A percentile compares a stretch with the other conserved stretches of the same genome.
These are phyloP conservation scores for Termitomyces sp. DNA, from an alignment of 768 basidiomycete species.

Conservation along the genomic window DNA sequence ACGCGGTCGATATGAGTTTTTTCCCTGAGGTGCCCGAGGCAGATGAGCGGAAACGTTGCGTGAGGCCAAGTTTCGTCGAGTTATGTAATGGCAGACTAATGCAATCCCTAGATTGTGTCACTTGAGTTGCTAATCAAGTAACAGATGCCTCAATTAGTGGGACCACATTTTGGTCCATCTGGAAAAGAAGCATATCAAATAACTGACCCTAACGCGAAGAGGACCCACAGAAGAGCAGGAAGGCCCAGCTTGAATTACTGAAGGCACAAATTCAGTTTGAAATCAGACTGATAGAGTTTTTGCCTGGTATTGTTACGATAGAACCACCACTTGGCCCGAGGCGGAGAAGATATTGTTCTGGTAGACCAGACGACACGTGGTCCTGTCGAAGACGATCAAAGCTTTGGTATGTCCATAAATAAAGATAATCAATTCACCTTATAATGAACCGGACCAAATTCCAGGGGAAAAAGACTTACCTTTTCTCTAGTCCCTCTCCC, in stretches of 20 bases:
- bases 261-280: conserved; percentile 11
- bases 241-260: not conserved
- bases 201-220: not conserved
- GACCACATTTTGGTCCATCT: conserved; percentile 2
- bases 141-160: conserved; percentile 12
- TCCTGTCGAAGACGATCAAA: conserved; percentile 10
- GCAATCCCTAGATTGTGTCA: conserved; percentile 11
- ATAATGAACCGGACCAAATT: not conserved
- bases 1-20: not conserved
- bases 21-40: not conserved
- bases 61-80: conserved; percentile 5
- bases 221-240: conserved; percentile 2
- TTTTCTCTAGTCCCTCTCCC: not conserved
- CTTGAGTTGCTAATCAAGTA: conserved; percentile 15
- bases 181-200: conserved; percentile 7
- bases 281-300: conserved; percentile 19
- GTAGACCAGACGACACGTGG: conserved; percentile 9
- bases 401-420: conserved; percentile 5
- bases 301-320: conserved; percentile 15
- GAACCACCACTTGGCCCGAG: conserved; percentile 11
- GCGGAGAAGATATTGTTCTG: conserved; percentile 9
- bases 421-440: conserved; percentile 1
- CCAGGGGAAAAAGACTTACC: not conserved
- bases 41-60: conserved; percentile 13
- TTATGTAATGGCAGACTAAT: conserved; percentile 18